phyloP scores from a whole-genome alignment of 768 basidiomycete genomes.

The Calocybe gangraenosa region DNA sequence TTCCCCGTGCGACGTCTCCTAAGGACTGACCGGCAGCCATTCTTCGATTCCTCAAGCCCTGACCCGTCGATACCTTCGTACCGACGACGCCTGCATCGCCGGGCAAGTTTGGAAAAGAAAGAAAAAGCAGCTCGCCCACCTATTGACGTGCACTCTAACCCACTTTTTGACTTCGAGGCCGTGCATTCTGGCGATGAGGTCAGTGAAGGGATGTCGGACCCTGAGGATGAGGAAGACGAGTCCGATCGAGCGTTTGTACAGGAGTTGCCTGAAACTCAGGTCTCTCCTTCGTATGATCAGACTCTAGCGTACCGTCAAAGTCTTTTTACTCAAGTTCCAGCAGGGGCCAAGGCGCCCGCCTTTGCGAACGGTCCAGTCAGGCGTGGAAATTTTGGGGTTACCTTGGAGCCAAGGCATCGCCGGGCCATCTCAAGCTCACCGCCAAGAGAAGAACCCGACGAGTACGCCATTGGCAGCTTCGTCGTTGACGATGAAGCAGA shows the following conservation, averaged over 20 bases:
- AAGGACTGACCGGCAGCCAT: slow-evolving; percentile 18
- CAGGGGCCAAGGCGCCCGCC: slow-evolving; percentile 35
- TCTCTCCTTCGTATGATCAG: slow-evolving; percentile 72
- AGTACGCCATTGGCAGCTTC: slow-evolving; percentile 74
- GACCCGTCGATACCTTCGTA: slow-evolving; percentile 26
- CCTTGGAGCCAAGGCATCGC: slow-evolving; percentile 16
- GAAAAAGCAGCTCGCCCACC: background rate
- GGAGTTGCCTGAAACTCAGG: slow-evolving; percentile 62
- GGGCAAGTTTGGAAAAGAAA: slow-evolving; percentile 13
- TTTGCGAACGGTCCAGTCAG: slow-evolving; percentile 54
- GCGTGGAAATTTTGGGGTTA: slow-evolving; percentile 34
- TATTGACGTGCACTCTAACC: slow-evolving; percentile 20
- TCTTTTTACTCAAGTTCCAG: slow-evolving; percentile 65
- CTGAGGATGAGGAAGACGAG: slow-evolving; percentile 59
- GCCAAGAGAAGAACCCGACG: slow-evolving; percentile 47
- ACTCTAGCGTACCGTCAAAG: slow-evolving; percentile 64
- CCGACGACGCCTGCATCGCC: slow-evolving; percentile 33
- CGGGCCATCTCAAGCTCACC: slow-evolving; percentile 58
- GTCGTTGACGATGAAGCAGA: slow-evolving; percentile 78
- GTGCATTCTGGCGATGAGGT: slow-evolving; percentile 78
- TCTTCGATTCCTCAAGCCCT: slow-evolving; percentile 22
- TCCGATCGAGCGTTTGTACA: slow-evolving; percentile 66
- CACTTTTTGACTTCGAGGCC: slow-evolving; percentile 66
- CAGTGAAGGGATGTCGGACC: slow-evolving; percentile 56
- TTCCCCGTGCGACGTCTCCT: slow-evolving; percentile 22